Base-by-base conservation (phyloP, 1,139 yeast species). In the Pichia sp. region DNA sequence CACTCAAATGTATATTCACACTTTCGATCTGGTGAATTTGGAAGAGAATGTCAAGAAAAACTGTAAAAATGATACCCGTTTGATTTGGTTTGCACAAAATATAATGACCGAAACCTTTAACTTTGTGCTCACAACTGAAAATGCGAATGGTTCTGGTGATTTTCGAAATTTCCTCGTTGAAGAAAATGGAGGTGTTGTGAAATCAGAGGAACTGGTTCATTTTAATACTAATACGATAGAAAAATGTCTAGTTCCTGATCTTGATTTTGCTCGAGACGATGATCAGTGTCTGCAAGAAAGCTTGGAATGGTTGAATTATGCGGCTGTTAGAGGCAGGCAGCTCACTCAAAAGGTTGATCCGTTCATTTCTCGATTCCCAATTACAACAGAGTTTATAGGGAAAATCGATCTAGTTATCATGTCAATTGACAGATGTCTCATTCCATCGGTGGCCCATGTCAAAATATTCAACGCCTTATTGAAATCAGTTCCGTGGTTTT, bases 21-120 rank as follows among this genome's bases (percentile, higher is more conserved):
- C 44, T 26, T 51, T 59, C 33, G 53, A 57, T 42, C 37, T 60
- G 38, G 5, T 31, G 9, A 31, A 41, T 0, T 42, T 54, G 40
- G 39, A 49, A 40, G 36, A 51, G 34, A 45, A 36, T 26, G 16
- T 51, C 33, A 40, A 40, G 4, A 27, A 38, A 16, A 57, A 57
- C 6, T 53, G 56, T 27, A 55, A 57, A 35, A 55, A 58, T 37
- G 58, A 54, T 43, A 56, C 61, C 5, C 57, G 73, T 36, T 49
- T 70, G 31, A 27, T 60, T n/a, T 69, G 74, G 73, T 67, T 65
- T 32, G 53, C 61, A 4, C 58, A 64, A 7, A 64, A 66, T 41
- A 57, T 47, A 11, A 41, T 36, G 10, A 26, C 29, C 4, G 44
- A 49, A 9, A 32, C 9, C 3, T 46, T 47, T 33, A 29, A 38